Conservation (phyloP, 116 monocot species). For the Phalaenopsis hybrid region DNA sequence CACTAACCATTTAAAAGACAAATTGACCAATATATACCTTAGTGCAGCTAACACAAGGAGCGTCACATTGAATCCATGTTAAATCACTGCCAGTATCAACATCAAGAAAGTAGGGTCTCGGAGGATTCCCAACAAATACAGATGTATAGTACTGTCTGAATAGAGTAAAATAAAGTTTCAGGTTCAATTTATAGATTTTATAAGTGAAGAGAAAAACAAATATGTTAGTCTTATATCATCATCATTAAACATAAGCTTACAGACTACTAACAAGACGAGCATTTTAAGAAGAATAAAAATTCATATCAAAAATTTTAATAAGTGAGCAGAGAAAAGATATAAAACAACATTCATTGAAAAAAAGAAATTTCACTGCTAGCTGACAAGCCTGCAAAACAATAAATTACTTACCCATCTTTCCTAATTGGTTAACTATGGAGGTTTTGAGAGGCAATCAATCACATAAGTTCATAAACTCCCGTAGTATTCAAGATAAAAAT, state of each 20-base stretch:
- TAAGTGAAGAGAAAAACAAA: not conserved
- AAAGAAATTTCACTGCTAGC: too few relatives aligned
- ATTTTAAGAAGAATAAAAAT: too few relatives aligned
- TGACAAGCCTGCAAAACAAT: too few relatives aligned
- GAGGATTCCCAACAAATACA: slow-evolving; percentile 81
- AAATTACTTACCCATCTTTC: too few relatives aligned
- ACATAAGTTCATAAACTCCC: too few relatives aligned
- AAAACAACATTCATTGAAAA: too few relatives aligned
- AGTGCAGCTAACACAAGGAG: slow-evolving; percentile 81
- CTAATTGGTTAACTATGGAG: too few relatives aligned
- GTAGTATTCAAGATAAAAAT: too few relatives aligned
- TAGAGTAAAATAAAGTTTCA: not conserved
- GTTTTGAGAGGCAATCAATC: too few relatives aligned
- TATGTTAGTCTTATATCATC: not conserved
- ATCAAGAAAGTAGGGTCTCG: slow-evolving; percentile 75
- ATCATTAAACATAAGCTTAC: not conserved
- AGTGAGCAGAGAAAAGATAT: not conserved
- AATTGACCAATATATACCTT: slow-evolving; percentile 41
- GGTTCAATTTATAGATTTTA: not conserved
- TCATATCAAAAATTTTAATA: not conserved
- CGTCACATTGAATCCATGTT: slow-evolving; percentile 96
- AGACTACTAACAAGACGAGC: not conserved
- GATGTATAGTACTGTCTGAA: slow-evolving; percentile 83
- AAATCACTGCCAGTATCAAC: slow-evolving; percentile 92
- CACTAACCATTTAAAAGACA: not conserved